A percentile compares a stretch with the other conserved stretches of the same genome.
phyloP scores from a whole-genome alignment of 176 grass and related monocot species.

The Oryza longistaminata region DNA sequence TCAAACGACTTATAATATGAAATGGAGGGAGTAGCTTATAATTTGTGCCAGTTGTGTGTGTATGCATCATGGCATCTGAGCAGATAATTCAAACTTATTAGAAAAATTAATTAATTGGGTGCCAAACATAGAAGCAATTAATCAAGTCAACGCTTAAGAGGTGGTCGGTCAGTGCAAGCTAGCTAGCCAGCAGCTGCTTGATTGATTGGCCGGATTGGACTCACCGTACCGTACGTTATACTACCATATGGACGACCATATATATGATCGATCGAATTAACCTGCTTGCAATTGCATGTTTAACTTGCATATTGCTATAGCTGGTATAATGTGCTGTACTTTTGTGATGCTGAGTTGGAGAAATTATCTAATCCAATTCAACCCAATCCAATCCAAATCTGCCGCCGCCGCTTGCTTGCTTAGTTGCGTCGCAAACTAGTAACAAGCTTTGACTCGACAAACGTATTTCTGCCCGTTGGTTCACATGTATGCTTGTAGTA shows the following conservation, averaged over 20 bases:
- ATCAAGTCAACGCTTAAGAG: not conserved
- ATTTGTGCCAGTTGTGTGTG: not conserved
- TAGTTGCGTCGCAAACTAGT: not conserved
- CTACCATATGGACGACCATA: not conserved
- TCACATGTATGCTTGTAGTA: not conserved
- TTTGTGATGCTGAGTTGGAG: not conserved
- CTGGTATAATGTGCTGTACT: not conserved
- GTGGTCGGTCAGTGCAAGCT: not conserved
- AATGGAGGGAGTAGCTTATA: no score
- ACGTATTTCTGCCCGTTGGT: not conserved
- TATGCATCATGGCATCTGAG: not conserved
- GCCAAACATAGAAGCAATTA: not conserved
- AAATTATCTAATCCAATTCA: not conserved
- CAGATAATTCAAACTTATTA: not conserved
- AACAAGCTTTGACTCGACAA: not conserved
- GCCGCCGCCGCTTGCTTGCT: not conserved
- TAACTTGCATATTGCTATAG: not conserved
- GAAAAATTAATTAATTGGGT: not conserved
- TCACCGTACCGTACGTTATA: not conserved
- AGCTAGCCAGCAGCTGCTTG: not conserved
- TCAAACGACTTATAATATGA: no score
- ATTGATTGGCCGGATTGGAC: not conserved
- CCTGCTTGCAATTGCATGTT: no score
- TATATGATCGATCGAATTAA: not conserved
- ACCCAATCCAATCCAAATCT: no score